Base-by-base conservation (phyloP, 2,329 filamentous ascomycete species). In the Botrytis aclada region DNA sequence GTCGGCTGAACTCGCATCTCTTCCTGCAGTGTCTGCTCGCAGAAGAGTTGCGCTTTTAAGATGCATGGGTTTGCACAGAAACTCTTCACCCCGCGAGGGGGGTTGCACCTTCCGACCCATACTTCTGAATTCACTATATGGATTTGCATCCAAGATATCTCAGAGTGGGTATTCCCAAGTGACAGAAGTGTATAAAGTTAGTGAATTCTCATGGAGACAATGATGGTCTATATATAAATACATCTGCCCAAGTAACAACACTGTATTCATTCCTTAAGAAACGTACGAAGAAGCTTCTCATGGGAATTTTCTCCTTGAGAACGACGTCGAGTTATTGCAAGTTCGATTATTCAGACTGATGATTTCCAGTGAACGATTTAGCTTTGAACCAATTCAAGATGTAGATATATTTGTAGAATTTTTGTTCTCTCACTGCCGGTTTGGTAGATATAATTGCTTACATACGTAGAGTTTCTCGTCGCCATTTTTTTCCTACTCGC, bases 351-450 rank as follows among this genome's bases (percentile, higher is more conserved):
- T 51, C 47, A 6, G 12, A n/a, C 12, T 16, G 10, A 16, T n/a
- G 16, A 12, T 14, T 3, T 7, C 1, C 47, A 3, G 12, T n/a
- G 2, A 51, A 1, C n/a, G 16, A 0, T n/a, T n/a, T 2, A n/a
- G 5, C 12, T n/a, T 51, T 51, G 1, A 3, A n/a, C 47, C 47
- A 51, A 51, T 5, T n/a, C 12, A 2, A 1, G 12, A 10, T 5
- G 12, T 51, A 51, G 25, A 51, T 51, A 14, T 12, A 25, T 3
- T n/a, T 16, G 4, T 51, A 37, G 4, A 10, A 6, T n/a, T n/a
- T 7, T 51, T 3, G 7, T 16, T n/a, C 12, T 1, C 16, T 54
- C 5, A 16, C 12, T 7, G 25, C 25, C 4, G 47, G 4, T 3
- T n/a, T n/a, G 16, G 12, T 54, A 16, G 25, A 60, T 60, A 0